A percentile compares a stretch with the other conserved stretches of the same genome.
phyloP scores from a whole-genome alignment of 805 yeast genomes.

The Yarrowia divulgata region DNA sequence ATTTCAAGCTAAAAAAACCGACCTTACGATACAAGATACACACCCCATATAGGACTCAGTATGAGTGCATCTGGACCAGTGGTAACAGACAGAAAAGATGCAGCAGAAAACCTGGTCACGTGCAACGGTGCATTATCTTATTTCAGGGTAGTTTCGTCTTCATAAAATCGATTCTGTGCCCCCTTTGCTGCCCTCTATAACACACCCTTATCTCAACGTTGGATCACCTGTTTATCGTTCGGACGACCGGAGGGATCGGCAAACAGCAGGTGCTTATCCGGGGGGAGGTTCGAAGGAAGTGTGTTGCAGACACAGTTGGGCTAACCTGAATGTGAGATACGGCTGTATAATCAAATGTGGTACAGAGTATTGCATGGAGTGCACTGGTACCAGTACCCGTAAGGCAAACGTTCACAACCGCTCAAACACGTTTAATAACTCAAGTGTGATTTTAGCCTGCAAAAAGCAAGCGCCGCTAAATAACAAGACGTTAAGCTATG shows the following conservation, averaged over 20 bases:
- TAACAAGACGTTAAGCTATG: slow-evolving; percentile 2
- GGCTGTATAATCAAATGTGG: too few species aligned
- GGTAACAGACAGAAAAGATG: not conserved
- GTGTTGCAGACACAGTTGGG: too few species aligned
- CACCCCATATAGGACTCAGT: not conserved
- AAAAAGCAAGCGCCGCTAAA: slow-evolving; percentile 11
- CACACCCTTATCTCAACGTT: not conserved
- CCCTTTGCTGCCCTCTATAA: not conserved
- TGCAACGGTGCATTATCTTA: not conserved
- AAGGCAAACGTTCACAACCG: not conserved
- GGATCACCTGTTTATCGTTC: slow-evolving; percentile 18
- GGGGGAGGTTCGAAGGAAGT: not conserved
- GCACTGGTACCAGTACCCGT: too few species aligned
- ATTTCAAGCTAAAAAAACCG: not conserved
- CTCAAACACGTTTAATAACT: not conserved
- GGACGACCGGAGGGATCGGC: slow-evolving; percentile 26
- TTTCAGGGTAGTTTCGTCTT: not conserved
- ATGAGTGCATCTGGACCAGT: not conserved
- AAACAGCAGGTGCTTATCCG: not conserved
- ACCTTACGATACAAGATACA: not conserved
- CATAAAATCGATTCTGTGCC: not conserved
- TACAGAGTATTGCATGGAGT: too few species aligned
- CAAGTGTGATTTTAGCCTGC: not conserved
- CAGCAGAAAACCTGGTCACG: not conserved
- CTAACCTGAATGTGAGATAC: too few species aligned